Conservation (phyloP, 129 eudicot genomes). For the Flaveria bidentis region DNA sequence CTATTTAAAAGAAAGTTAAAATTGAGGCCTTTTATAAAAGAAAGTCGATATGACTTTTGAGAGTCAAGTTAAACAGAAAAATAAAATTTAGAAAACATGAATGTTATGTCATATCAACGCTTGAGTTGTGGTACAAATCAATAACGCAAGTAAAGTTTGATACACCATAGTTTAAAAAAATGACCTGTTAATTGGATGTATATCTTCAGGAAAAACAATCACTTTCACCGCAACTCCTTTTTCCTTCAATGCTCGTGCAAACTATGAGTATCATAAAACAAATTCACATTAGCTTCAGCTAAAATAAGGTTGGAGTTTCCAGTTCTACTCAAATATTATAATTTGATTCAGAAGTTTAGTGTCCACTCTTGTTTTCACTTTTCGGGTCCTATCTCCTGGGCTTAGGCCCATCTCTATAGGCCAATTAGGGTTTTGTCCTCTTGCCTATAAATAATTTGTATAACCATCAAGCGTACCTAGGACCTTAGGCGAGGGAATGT, state of each 20-base stretch:
- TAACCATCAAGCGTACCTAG: too few relatives aligned
- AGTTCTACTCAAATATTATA: neutral
- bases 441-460: too few relatives aligned
- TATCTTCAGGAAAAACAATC: constrained; percentile 77
- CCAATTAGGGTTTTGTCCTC: neutral
- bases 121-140: neutral
- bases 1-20: neutral
- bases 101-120: neutral
- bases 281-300: neutral
- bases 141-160: neutral
- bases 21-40: neutral
- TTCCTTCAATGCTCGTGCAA: constrained; percentile 81
- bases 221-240: constrained; percentile 74
- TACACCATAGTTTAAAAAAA: neutral
- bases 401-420: neutral
- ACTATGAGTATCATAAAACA: constrained; percentile 39
- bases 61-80: neutral
- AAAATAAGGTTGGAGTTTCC: neutral
- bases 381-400: neutral
- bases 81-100: neutral
- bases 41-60: neutral
- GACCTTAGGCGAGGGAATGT: too few relatives aligned
- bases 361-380: neutral
- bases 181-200: constrained; percentile 64
- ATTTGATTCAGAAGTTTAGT: neutral